phyloP scores from a whole-genome alignment of 75 land plant species.

The Cunninghamia lanceolata region DNA sequence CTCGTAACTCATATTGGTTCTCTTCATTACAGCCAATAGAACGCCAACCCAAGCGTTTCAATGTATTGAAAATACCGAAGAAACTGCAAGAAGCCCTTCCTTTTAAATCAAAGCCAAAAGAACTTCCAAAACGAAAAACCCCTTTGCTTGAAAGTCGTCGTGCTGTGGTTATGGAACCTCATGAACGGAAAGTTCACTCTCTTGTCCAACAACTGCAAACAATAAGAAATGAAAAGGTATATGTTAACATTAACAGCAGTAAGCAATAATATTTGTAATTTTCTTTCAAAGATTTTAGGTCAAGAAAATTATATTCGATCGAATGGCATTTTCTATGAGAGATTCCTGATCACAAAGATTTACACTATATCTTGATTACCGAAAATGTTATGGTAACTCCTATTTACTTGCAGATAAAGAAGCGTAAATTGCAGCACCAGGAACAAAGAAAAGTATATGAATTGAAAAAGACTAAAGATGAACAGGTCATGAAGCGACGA shows the following conservation, averaged over 20 bases:
- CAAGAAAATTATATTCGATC: not conserved
- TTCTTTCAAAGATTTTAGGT: not conserved
- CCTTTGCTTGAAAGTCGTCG: slow-evolving; percentile 56
- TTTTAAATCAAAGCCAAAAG: slow-evolving; percentile 90
- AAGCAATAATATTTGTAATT: not conserved
- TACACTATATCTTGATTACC: not conserved
- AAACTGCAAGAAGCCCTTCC: slow-evolving; percentile 79
- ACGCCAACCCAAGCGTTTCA: slow-evolving; percentile 75
- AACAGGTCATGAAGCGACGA: slow-evolving; percentile 58
- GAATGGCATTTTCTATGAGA: not conserved
- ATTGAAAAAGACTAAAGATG: slow-evolving; percentile 60
- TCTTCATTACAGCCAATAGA: slow-evolving; percentile 61
- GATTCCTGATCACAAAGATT: not conserved
- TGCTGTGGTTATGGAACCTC: slow-evolving; percentile 93
- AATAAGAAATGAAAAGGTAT: slow-evolving; percentile 85
- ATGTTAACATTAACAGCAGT: not conserved
- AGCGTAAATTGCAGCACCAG: slow-evolving; percentile 61
- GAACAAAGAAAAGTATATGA: slow-evolving; percentile 59
- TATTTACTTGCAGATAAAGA: slow-evolving; percentile 57
- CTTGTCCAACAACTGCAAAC: slow-evolving; percentile 80
- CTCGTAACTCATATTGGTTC: not conserved
- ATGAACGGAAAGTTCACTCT: slow-evolving; percentile 69
- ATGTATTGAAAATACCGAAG: slow-evolving; percentile 75
- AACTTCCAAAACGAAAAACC: slow-evolving; percentile 34
- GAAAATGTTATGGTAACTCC: not conserved